Evolutionary conservation across 495 filamentous ascomycete species (phyloP).

Genomic region (Aspergillus egyptiacus): DNA sequence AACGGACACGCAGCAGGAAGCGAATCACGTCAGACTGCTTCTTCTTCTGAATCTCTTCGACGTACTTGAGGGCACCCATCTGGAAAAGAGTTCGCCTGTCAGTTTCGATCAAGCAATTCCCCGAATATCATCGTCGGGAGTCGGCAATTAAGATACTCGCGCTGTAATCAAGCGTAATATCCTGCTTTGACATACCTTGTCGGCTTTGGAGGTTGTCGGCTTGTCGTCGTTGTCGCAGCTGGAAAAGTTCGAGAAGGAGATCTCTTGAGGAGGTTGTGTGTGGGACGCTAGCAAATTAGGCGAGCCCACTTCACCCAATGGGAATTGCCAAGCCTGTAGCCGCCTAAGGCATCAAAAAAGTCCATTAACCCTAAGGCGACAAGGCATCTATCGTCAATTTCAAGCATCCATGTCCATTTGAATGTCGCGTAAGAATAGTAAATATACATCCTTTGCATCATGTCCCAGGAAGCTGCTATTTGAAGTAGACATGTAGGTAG

Average conservation of each 20-base stretch:
- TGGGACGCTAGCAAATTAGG: slow-evolving; percentile 45
- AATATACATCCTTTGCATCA: no score
- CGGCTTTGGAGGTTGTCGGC: slow-evolving; percentile 43
- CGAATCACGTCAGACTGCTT: slow-evolving; percentile 99
- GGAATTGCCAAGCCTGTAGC: not conserved
- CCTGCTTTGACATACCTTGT: slow-evolving; percentile 39
- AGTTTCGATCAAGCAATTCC: slow-evolving; percentile 8
- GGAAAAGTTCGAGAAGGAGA: slow-evolving; percentile 39
- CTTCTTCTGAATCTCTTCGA: slow-evolving; percentile 99
- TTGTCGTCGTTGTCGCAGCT: slow-evolving; percentile 45
- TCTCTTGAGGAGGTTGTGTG: slow-evolving; percentile 38
- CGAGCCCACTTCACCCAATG: slow-evolving; percentile 26
- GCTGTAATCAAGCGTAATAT: not conserved
- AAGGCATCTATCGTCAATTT: slow-evolving; percentile 11
- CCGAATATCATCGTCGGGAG: not conserved
- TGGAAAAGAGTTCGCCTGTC: slow-evolving; percentile 23
- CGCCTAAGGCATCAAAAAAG: slow-evolving; percentile 14
- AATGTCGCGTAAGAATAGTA: no score
- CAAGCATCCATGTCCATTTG: no score
- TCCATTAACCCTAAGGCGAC: slow-evolving; percentile 9
- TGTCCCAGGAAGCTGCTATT: no score
- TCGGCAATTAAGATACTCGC: not conserved
- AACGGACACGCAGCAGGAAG: slow-evolving; percentile 98
- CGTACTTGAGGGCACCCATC: slow-evolving; percentile 97
- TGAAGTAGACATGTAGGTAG: no score